A percentile compares a stretch with the other conserved stretches of the same genome.
phyloP scores from a whole-genome alignment of 352 stramenopile genomes.

The Thraustotheca clavata region DNA sequence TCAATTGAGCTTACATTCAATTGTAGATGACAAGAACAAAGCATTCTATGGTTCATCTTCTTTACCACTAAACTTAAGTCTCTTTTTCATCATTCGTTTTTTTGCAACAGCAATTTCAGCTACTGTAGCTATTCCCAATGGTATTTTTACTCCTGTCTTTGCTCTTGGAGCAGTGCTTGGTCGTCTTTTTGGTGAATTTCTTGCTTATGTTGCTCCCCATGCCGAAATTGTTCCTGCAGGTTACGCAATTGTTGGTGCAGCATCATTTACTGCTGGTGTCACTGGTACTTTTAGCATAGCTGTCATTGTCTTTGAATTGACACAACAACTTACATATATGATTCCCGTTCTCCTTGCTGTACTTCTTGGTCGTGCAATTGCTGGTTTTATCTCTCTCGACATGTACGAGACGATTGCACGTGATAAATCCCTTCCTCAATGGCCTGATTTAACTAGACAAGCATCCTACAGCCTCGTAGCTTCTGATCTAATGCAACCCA shows the following conservation, averaged over 20 bases:
- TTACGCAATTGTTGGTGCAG: conserved; percentile 73
- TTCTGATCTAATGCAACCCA: conserved; percentile 55
- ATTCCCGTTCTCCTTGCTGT: conserved; percentile 76
- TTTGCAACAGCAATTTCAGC: conserved; percentile 66
- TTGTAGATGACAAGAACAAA: conserved; percentile 32
- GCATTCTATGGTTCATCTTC: conserved; percentile 53
- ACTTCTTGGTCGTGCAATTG: conserved; percentile 57
- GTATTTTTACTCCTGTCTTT: conserved; percentile 89
- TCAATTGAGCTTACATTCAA: background rate
- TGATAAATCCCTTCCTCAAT: conserved; percentile 72
- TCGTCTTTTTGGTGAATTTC: conserved; percentile 77
- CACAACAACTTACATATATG: conserved; percentile 85
- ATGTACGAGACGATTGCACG: conserved; percentile 80
- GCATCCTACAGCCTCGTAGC: conserved; percentile 63
- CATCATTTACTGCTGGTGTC: conserved; percentile 71
- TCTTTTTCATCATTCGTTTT: conserved; percentile 67
- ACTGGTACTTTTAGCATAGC: conserved; percentile 71
- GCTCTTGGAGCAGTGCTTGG: conserved; percentile 80
- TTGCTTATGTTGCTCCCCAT: background rate
- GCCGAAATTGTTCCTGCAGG: conserved; percentile 49
- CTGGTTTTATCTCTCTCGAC: conserved; percentile 61
- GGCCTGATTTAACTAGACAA: conserved; percentile 70
- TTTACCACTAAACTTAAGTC: conserved; percentile 51
- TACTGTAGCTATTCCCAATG: conserved; percentile 80
- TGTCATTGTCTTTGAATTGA: conserved; percentile 85